phyloP scores from a whole-genome alignment of 2,329 filamentous ascomycete species.

The Aureobasidium sp. region DNA sequence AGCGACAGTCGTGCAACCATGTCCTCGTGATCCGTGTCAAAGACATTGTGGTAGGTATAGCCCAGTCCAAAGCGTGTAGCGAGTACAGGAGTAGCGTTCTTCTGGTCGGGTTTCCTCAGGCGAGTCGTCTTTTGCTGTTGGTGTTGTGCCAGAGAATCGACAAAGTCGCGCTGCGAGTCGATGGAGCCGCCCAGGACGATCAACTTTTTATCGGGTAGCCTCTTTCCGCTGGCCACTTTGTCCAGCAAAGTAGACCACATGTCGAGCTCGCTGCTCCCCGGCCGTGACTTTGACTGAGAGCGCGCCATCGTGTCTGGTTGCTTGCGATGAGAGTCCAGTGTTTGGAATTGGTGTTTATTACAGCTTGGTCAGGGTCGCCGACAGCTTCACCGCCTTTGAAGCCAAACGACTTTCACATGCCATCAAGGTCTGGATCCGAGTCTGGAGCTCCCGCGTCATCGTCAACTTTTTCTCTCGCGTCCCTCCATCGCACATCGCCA shows the following conservation, averaged over 20 bases:
- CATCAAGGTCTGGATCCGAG: conserved; percentile 6
- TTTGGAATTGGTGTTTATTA: not conserved
- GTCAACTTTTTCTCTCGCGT: not conserved
- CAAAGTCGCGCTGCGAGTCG: conserved; percentile 76
- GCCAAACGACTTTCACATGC: not conserved
- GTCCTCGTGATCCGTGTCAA: conserved; percentile 92
- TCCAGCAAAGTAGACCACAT: conserved; percentile 94
- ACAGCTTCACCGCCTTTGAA: not conserved
- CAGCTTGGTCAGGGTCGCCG: not conserved
- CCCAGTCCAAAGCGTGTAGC: conserved; percentile 89
- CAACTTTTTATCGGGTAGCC: conserved; percentile 84
- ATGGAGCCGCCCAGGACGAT: conserved; percentile 77
- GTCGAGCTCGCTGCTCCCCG: conserved; percentile 56
- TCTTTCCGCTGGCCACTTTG: conserved; percentile 80
- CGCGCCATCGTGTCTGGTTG: not conserved
- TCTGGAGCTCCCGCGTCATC: not conserved
- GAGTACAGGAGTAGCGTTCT: conserved; percentile 56
- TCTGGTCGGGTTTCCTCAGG: conserved; percentile 3
- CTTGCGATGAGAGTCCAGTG: not conserved
- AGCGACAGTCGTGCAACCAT: conserved; percentile 82
- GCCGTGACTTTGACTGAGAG: conserved; percentile 5
- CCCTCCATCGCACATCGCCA: conserved; percentile 36
- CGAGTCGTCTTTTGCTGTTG: conserved; percentile 6
- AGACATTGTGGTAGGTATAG: conserved; percentile 91
- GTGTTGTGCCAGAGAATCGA: conserved; percentile 65